Percentiles rank a stretch among this genome's conserved stretches.
Evolutionary conservation across 805 yeast species (phyloP).

Genomic region (Sugiyamaella boreocaroliniensis): DNA sequence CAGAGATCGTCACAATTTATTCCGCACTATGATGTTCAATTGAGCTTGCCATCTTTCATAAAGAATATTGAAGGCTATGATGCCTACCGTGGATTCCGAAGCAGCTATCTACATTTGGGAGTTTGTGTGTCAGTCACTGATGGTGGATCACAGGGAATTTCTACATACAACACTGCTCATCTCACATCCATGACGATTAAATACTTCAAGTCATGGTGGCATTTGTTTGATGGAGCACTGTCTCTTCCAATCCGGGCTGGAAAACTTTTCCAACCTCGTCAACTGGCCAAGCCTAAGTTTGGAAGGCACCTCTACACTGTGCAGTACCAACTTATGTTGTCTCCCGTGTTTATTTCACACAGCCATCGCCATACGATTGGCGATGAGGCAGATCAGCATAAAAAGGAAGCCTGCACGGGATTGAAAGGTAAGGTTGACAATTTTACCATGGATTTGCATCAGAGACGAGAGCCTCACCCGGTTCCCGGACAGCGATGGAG

Average conservation of each 20-base stretch:
- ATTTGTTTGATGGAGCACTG: slow-evolving; percentile 67
- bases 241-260: slow-evolving; percentile 79
- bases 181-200: slow-evolving; percentile 61
- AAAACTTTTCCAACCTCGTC: slow-evolving; percentile 41
- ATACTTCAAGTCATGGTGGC: slow-evolving; percentile 83
- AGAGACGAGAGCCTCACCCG: slow-evolving; percentile 36
- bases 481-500: slow-evolving; percentile 37
- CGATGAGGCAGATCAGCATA: slow-evolving; percentile 36
- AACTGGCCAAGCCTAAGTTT: slow-evolving; percentile 44
- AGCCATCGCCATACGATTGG: slow-evolving; percentile 48
- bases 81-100: slow-evolving; percentile 72
- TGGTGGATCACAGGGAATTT: not conserved
- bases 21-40: slow-evolving; percentile 58
- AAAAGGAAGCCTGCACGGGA: slow-evolving; percentile 50
- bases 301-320: slow-evolving; percentile 69
- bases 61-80: slow-evolving; percentile 53
- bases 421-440: slow-evolving; percentile 52
- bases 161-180: slow-evolving; percentile 61
- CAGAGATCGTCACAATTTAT: slow-evolving; percentile 42
- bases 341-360: slow-evolving; percentile 71
- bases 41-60: slow-evolving; percentile 51
- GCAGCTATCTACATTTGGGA: slow-evolving; percentile 73
- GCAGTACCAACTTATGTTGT: slow-evolving; percentile 66
- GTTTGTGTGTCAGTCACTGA: slow-evolving; percentile 44
- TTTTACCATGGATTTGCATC: slow-evolving; percentile 62